Percentiles rank a stretch among this genome's conserved stretches.
phyloP scores from a whole-genome alignment of 441 rosid genomes.

The Adansonia rubrostipa region DNA sequence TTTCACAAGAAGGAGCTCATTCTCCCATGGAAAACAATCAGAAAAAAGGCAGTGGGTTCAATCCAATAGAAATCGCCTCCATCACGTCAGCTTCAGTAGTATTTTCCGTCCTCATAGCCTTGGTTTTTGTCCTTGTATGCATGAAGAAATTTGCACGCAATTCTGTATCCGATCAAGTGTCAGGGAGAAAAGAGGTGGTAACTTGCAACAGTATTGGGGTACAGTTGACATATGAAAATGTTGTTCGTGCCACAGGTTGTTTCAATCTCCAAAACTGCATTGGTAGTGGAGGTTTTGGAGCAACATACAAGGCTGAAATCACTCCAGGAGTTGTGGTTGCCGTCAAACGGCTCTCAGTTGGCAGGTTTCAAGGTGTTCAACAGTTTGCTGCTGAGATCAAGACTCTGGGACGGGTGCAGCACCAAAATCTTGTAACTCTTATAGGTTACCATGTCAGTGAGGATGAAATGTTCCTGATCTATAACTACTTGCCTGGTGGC shows the following conservation, averaged over 20 bases:
- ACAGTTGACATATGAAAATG: constrained; percentile 42
- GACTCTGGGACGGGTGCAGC: constrained; percentile 44
- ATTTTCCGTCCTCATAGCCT: constrained; percentile 39
- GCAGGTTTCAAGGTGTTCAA: constrained; percentile 46
- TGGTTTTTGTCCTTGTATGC: constrained; percentile 38
- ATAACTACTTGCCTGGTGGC: constrained; percentile 53
- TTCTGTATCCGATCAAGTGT: constrained; percentile 29
- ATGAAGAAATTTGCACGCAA: constrained; percentile 31
- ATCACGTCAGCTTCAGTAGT: constrained; percentile 45
- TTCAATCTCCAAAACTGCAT: constrained; percentile 50
- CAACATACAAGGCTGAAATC: constrained; percentile 52
- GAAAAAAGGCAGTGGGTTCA: constrained; percentile 13
- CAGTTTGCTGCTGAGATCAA: constrained; percentile 49
- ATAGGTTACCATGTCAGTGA: constrained; percentile 53
- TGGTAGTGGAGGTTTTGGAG: constrained; percentile 53
- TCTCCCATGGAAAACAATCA: constrained; percentile 14
- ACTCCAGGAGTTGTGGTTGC: constrained; percentile 40
- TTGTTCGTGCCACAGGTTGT: constrained; percentile 42
- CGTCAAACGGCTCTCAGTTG: constrained; percentile 47
- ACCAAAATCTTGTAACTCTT: constrained; percentile 48
- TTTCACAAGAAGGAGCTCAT: constrained; percentile 13
- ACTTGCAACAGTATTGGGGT: constrained; percentile 39
- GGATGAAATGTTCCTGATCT: constrained; percentile 49
- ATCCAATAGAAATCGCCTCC: constrained; percentile 42
- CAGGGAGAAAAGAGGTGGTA: constrained; percentile 38